phyloP scores from a whole-genome alignment of 306 rosid genomes.

The barrel medic (Medicago truncatula) region DNA sequence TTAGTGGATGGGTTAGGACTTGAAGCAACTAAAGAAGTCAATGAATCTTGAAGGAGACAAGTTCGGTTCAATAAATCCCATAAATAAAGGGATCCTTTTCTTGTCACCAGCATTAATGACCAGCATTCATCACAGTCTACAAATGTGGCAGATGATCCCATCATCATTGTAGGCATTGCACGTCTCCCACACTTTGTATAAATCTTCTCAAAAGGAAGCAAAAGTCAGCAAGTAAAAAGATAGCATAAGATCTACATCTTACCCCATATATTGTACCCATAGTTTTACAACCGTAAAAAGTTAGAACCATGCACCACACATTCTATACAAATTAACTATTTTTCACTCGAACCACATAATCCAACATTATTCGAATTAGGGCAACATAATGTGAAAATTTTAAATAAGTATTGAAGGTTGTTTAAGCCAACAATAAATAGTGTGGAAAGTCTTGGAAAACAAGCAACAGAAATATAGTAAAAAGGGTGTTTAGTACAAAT shows the following conservation, averaged over 20 bases:
- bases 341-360: neutral
- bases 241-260: slow-evolving; percentile 26
- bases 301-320: neutral
- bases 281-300: neutral
- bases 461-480: neutral
- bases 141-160: slow-evolving; percentile 91
- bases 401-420: no score
- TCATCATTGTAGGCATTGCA: slow-evolving; percentile 91
- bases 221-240: slow-evolving; percentile 32
- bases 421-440: no score
- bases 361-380: neutral
- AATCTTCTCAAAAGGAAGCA: slow-evolving; percentile 58
- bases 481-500: neutral
- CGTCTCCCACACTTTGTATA: slow-evolving; percentile 95
- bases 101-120: slow-evolving; percentile 89
- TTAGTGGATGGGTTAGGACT: slow-evolving; percentile 62
- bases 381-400: neutral
- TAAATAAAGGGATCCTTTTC: slow-evolving; percentile 77
- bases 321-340: neutral
- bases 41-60: slow-evolving; percentile 82
- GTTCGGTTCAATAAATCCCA: slow-evolving; percentile 84
- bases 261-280: slow-evolving; percentile 2
- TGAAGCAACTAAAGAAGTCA: slow-evolving; percentile 73
- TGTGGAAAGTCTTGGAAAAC: neutral
- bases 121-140: slow-evolving; percentile 91